phyloP scores from a whole-genome alignment of 305 asterid genomes.

The Fraxinus floribunda region DNA sequence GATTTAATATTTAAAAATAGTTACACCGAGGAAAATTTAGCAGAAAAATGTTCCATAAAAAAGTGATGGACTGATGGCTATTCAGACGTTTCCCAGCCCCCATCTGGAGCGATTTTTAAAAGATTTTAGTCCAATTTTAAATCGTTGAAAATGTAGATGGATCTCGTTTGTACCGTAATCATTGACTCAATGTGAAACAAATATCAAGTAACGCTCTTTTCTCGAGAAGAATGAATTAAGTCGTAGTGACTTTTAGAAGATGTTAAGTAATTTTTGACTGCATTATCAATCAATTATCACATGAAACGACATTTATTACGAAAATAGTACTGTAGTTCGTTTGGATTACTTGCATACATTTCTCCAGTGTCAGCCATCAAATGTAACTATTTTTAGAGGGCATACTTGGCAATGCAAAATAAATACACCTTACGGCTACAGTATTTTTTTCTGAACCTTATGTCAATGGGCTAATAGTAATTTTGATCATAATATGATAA shows the following conservation, averaged over 20 bases:
- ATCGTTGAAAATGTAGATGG: too few relatives aligned
- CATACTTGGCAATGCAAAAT: background rate
- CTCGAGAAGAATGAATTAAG: too few relatives aligned
- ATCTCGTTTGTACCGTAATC: too few relatives aligned
- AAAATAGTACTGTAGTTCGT: background rate
- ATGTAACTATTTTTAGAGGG: background rate
- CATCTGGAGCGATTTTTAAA: too few relatives aligned
- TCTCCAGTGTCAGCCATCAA: background rate
- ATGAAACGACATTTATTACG: background rate
- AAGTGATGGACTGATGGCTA: background rate
- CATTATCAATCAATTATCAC: background rate
- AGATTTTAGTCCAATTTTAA: too few relatives aligned
- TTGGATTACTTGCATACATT: background rate
- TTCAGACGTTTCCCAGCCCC: too few relatives aligned
- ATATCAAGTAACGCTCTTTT: too few relatives aligned
- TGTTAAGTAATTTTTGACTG: background rate
- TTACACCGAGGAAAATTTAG: background rate
- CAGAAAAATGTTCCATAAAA: background rate
- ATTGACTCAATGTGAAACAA: too few relatives aligned
- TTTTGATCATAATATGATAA: background rate
- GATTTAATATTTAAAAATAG: background rate
- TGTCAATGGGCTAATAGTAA: background rate
- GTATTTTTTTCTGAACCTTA: background rate
- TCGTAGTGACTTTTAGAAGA: too few relatives aligned
- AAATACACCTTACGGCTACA: background rate